Conservation (phyloP, 768 basidiomycete species). For the Tulasnella calospora region DNA sequence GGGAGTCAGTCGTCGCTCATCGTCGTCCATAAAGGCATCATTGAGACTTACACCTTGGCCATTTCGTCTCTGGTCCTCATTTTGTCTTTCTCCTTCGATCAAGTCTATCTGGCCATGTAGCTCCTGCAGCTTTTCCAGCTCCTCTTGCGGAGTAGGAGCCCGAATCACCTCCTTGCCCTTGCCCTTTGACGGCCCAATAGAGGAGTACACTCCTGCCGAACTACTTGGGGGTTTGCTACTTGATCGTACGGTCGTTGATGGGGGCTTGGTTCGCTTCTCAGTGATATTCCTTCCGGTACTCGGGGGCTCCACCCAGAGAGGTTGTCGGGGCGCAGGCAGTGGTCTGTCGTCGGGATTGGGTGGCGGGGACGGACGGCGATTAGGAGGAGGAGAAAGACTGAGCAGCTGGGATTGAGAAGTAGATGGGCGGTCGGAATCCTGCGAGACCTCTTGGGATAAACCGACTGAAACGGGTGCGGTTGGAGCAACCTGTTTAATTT, state of each 20-base stretch:
- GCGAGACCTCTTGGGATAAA: constrained; percentile 5
- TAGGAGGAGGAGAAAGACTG: constrained; percentile 18
- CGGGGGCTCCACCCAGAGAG: neutral
- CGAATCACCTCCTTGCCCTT: constrained; percentile 4
- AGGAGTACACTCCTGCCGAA: neutral
- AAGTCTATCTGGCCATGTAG: neutral
- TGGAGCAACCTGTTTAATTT: constrained; percentile 5
- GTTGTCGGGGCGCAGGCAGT: constrained; percentile 1
- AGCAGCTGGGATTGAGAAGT: neutral
- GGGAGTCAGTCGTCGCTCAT: neutral
- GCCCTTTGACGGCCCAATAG: neutral
- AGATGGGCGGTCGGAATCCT: constrained; percentile 7
- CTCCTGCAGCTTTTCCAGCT: neutral
- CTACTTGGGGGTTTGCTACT: constrained; percentile 3
- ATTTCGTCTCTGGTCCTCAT: neutral
- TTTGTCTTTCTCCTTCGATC: neutral
- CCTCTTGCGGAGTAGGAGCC: neutral
- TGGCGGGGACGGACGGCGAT: constrained; percentile 15
- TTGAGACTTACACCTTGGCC: neutral
- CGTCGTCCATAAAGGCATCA: neutral
- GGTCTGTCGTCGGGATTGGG: constrained; percentile 22
- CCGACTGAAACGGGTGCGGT: neutral
- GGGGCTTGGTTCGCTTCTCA: neutral
- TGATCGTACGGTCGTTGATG: neutral
- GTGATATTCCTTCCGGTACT: neutral